phyloP scores from a whole-genome alignment of 371 early-diverging fungal genomes.

The Rhizopus sp. region DNA sequence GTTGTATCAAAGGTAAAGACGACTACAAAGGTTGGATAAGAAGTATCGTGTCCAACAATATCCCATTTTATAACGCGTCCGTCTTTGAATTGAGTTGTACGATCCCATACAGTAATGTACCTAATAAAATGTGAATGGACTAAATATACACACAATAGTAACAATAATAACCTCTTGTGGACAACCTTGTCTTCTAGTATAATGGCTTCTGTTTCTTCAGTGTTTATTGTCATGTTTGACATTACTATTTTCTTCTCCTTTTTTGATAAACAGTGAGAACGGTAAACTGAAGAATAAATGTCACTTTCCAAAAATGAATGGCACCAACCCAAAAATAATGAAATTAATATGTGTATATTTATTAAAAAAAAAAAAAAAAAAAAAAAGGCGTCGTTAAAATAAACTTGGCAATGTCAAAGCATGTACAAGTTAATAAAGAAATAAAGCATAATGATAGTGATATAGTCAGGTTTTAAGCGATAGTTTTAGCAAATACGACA shows the following conservation, averaged over 20 bases:
- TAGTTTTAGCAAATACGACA: constrained; percentile 16
- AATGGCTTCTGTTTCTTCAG: constrained; percentile 45
- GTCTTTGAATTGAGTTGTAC: constrained; percentile 55
- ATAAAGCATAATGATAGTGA: no score
- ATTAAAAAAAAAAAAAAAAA: constrained; percentile 1
- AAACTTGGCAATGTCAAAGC: neutral
- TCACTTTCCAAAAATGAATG: no score
- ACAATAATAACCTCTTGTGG: constrained; percentile 38
- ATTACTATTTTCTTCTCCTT: neutral
- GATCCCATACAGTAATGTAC: constrained; percentile 59
- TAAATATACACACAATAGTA: neutral
- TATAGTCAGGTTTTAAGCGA: neutral
- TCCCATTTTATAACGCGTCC: constrained; percentile 62
- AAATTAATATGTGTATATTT: no score
- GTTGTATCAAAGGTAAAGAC: constrained; percentile 51
- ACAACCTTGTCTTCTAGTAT: constrained; percentile 34
- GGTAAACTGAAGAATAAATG: no score
- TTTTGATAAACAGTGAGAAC: no score
- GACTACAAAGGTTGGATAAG: constrained; percentile 50
- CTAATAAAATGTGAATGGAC: constrained; percentile 13
- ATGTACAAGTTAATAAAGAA: neutral
- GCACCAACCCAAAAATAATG: no score
- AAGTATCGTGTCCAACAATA: constrained; percentile 54
- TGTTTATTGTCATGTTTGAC: constrained; percentile 36
- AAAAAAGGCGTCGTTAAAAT: no score